Evolutionary conservation across 768 basidiomycete species (phyloP).

Genomic region (Mycena pura): DNA sequence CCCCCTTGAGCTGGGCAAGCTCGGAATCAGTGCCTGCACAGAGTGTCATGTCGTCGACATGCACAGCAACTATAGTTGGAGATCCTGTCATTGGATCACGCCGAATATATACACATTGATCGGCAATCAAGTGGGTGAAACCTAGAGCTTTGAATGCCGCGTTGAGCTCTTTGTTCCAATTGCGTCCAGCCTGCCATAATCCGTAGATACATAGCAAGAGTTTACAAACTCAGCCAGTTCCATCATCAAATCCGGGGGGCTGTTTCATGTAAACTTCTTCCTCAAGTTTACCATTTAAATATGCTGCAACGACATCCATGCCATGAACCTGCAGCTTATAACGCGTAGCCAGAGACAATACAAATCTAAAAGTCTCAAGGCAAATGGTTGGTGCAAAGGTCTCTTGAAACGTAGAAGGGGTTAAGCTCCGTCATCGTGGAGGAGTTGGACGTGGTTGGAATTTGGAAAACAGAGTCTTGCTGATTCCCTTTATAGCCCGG

Average conservation of each 20-base stretch:
- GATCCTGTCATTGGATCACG: background rate
- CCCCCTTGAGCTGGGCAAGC: conserved; percentile 1
- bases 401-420: no score
- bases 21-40: conserved; percentile 4
- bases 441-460: no score
- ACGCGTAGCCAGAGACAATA: conserved; percentile 28
- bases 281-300: conserved; percentile 36
- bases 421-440: no score
- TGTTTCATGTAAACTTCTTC: conserved; percentile 44
- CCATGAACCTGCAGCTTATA: conserved; percentile 35
- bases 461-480: no score
- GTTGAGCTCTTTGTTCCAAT: conserved; percentile 23
- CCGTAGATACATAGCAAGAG: conserved; percentile 10
- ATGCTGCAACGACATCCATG: conserved; percentile 38
- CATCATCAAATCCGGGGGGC: conserved; percentile 32
- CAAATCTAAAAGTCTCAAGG: conserved; percentile 20
- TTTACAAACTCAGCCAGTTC: conserved; percentile 20
- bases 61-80: conserved; percentile 14
- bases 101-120: conserved; percentile 17
- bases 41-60: conserved; percentile 31
- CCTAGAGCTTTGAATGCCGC: conserved; percentile 7
- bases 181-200: conserved; percentile 8
- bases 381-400: no score
- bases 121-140: conserved; percentile 4
- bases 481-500: no score